These are phyloP conservation scores for Silene latifolia DNA, from an alignment of 148 eudicot species.

Conservation along the genomic window DNA sequence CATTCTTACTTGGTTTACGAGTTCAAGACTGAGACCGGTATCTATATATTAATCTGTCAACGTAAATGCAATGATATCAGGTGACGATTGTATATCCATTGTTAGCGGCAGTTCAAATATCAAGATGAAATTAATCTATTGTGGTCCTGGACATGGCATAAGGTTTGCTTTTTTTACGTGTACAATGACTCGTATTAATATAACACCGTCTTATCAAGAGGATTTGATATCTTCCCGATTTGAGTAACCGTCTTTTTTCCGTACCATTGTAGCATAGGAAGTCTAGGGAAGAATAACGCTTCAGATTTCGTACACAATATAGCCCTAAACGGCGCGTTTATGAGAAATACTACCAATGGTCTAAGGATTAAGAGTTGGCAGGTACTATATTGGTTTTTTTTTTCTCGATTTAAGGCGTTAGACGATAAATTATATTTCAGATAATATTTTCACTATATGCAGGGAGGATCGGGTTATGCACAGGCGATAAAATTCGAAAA, in stretches of 20 bases:
- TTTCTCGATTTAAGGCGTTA: background rate
- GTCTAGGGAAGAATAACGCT: conserved; percentile 81
- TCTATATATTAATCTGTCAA: background rate
- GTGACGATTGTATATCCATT: conserved; percentile 93
- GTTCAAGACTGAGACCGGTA: background rate
- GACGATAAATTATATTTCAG: background rate
- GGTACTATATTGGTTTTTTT: conserved; percentile 39
- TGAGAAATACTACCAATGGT: conserved; percentile 72
- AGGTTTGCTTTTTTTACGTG: conserved; percentile 33
- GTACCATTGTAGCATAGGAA: conserved; percentile 70
- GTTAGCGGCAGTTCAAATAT: conserved; percentile 75
- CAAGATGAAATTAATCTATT: conserved; percentile 84
- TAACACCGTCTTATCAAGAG: no score
- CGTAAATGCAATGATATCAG: conserved; percentile 32
- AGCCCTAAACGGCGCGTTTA: conserved; percentile 60
- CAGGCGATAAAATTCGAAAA: conserved; percentile 59
- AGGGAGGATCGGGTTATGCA: conserved; percentile 97
- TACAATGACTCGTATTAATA: no score
- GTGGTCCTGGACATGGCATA: conserved; percentile 98
- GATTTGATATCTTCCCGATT: no score
- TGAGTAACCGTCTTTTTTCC: background rate
- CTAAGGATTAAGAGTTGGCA: conserved; percentile 92
- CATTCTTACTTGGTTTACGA: background rate
- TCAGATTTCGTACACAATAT: conserved; percentile 63
- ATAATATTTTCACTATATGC: background rate